Evolutionary conservation across 768 basidiomycete species (phyloP), one percentile per base, ranked within the genome.

Genomic region (Galerina sulciceps): DNA sequence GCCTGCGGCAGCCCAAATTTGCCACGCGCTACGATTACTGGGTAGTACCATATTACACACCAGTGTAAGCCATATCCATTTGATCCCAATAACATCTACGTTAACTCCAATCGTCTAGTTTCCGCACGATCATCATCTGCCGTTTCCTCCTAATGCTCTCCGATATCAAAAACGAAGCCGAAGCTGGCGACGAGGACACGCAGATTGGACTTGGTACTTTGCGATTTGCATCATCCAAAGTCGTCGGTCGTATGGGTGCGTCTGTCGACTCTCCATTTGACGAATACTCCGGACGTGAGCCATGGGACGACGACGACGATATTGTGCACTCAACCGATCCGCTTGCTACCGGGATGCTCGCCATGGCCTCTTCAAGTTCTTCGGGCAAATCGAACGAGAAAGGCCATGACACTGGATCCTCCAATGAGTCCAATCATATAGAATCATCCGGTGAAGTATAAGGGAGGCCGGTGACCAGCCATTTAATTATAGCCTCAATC

Each of bases 1-100:
- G 3, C 50, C 31, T 37, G 35, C 34, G 48, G 6, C 42, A 73
- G 71, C 70, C 72, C 15, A 44, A 62, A 51, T 66, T 68, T 36
- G 70, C 68, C 4, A 68, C 71, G 1, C 68, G 70, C 6, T 74
- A 72, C 54, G 70, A 71, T 45, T 74, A 72, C 54, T 74, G 71
- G 73, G 71, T 74, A 14, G 73, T 74, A 8, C 73, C 73, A 11
- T 74, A 71, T 50, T 74, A 70, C 36, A 73, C 70, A 0, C 72
- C 72, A 40, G 73, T 72, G 73, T 71, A 61, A 26, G 73, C 63
- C 22, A 6, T 18, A n/a, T 18, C 41, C 17, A 35, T 46, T 36
- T 35, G 6, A 34, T 45, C 42, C 31, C 9, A 17, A 6, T 42
- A 26, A 23, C 17, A 20, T 48, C 26, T 18, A 23, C 31, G 36